Conservation (phyloP, 768 basidiomycete genomes). For the Pleurotus sapidus region DNA sequence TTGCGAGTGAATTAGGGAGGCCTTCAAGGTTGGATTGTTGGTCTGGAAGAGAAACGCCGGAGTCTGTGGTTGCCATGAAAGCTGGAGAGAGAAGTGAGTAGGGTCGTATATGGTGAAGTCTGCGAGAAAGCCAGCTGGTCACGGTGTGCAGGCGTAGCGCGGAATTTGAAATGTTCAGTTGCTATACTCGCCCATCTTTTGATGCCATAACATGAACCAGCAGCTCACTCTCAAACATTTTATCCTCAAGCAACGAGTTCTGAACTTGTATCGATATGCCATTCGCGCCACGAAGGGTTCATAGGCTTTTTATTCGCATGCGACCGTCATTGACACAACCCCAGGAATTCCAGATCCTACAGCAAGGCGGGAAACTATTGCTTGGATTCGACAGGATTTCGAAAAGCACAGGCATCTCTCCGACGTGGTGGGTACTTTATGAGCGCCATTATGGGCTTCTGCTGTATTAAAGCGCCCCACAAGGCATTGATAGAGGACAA, state of each 20-base stretch:
- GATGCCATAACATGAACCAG: constrained; percentile 12
- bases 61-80: constrained; percentile 1
- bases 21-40: neutral
- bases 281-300: constrained; percentile 68
- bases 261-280: constrained; percentile 64
- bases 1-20: constrained; percentile 20
- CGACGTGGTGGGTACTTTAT: constrained; percentile 46
- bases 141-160: constrained; percentile 4
- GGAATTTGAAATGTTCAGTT: constrained; percentile 13
- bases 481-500: constrained; percentile 63
- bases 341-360: constrained; percentile 61
- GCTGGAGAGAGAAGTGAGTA: neutral
- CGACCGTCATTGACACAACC: neutral
- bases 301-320: constrained; percentile 8
- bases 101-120: constrained; percentile 1
- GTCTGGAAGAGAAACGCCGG: neutral
- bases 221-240: constrained; percentile 67
- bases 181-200: constrained; percentile 4
- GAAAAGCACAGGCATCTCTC: constrained; percentile 56
- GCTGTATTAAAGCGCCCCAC: neutral
- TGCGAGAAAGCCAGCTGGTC: neutral
- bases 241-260: constrained; percentile 58
- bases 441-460: too few species aligned
- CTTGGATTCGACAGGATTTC: constrained; percentile 73
- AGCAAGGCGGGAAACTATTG: constrained; percentile 62